Base-by-base conservation (phyloP, 208 protist genomes). In the Spongospora subterranea region DNA sequence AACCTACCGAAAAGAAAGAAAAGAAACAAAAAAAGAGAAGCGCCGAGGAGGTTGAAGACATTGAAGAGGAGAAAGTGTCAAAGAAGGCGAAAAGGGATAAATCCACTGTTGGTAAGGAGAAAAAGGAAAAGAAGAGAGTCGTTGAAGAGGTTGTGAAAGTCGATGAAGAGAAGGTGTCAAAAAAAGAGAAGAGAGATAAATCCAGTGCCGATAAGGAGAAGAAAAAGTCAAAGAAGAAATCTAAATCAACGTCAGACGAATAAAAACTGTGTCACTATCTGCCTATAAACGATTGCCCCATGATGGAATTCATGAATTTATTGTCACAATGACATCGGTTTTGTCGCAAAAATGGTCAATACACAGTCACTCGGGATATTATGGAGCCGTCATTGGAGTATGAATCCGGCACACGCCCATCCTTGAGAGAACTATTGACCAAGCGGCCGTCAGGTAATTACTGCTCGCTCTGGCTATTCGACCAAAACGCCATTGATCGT, bases 11-110 rank as follows among this genome's bases (percentile, higher is more conserved):
- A 35, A 13, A 88, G 40, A n/a, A 43, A 20, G 39, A 64, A 1
- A 91, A 13, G 77, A 91, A 91, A 66, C 32, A 43, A 11, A 89
- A 89, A 43, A 89, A 89, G 88, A 43, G 46, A 46, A n/a, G 41
- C 11, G n/a, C n/a, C 29, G 45, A n/a, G 40, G 88, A 89, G 41
- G 13, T 24, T 6, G 40, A 46, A n/a, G 88, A 0, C 45, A 53
- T 11, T 24, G 40, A 13, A 24, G 45, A 40, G 0, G 46, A 13
- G 6, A 89, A 89, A 39, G 54, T 32, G 39, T 89, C 39, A 39
- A 89, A 89, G 88, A 65, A 60, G 39, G 39, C 41, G 24, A 35
- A 43, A 6, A 45, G n/a, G n/a, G 46, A 60, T 6, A 89, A 45
- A 39, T 24, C 6, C 13, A 24, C 6, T 88, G 54, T 54, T 13